Conservation (phyloP, 225 moss, liverwort and hornwort species). For the Pseudisothecium myosuroides region DNA sequence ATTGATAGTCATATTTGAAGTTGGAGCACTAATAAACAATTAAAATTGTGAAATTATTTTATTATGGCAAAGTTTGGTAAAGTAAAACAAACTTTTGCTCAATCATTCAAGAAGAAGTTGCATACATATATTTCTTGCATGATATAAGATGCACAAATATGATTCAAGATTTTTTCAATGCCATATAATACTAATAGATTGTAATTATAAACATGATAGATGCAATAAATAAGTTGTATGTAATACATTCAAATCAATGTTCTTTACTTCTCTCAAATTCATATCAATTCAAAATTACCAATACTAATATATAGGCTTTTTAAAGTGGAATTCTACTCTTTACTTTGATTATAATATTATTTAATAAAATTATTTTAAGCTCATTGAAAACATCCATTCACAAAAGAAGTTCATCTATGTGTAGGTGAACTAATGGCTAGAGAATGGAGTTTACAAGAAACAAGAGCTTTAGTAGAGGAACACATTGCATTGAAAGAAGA, state of each 20-base stretch:
- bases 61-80: not conserved
- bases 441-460: slow-evolving; percentile 44
- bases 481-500: slow-evolving; percentile 30
- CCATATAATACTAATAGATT: not conserved
- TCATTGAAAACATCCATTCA: not conserved
- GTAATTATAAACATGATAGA: too few species aligned
- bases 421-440: slow-evolving; percentile 18
- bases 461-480: slow-evolving; percentile 23
- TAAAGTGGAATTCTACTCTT: not conserved
- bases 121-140: not conserved
- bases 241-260: not conserved
- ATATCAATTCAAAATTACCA: not conserved
- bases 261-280: not conserved
- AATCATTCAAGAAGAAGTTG: too few species aligned
- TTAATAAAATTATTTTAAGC: not conserved
- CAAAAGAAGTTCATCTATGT: not conserved
- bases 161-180: not conserved
- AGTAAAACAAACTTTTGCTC: not conserved
- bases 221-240: too few species aligned
- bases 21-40: not conserved
- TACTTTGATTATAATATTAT: not conserved
- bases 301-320: rapidly evolving
- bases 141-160: not conserved
- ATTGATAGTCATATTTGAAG: not conserved
- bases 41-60: not conserved